These are phyloP conservation scores for Cutaneotrichosporon cavernicola DNA, from an alignment of 1,284 basidiomycete species.

Conservation along the genomic window DNA sequence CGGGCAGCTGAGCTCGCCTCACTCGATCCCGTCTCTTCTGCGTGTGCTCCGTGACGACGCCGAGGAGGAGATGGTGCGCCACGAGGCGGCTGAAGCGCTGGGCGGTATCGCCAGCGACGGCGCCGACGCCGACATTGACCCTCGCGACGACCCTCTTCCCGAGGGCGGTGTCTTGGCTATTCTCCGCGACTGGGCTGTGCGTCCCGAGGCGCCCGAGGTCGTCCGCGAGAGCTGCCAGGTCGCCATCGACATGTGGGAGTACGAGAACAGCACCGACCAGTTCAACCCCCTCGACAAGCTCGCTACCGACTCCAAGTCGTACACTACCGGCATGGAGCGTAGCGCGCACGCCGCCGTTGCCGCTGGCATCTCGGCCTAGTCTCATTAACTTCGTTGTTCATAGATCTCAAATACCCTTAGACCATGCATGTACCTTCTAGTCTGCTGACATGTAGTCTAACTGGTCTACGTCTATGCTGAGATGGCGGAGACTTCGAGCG, in stretches of 20 bases:
- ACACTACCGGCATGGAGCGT: slow-evolving; percentile 53
- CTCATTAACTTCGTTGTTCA: background rate
- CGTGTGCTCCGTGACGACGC: slow-evolving; percentile 67
- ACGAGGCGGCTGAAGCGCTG: slow-evolving; percentile 97
- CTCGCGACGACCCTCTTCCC: slow-evolving; percentile 39
- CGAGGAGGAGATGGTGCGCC: slow-evolving; percentile 97
- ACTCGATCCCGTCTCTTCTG: slow-evolving; percentile 83
- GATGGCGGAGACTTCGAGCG: slow-evolving; percentile 41
- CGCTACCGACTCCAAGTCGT: slow-evolving; percentile 12
- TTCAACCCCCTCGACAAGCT: slow-evolving; percentile 77
- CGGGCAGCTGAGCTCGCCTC: slow-evolving; percentile 86
- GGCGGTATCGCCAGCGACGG: slow-evolving; percentile 91
- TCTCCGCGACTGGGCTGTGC: slow-evolving; percentile 78
- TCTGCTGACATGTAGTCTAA: background rate
- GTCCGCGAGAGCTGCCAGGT: slow-evolving; percentile 96
- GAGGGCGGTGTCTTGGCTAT: slow-evolving; percentile 70
- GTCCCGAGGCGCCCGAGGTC: slow-evolving; percentile 76
- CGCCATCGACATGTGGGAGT: slow-evolving; percentile 97
- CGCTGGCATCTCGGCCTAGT: slow-evolving; percentile 29
- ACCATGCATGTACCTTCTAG: slow-evolving; percentile 23
- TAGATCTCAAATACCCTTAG: slow-evolving; percentile 10
- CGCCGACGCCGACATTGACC: slow-evolving; percentile 41
- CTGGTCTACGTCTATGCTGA: slow-evolving; percentile 7
- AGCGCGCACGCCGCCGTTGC: slow-evolving; percentile 44
- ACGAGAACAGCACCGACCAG: slow-evolving; percentile 78